These are phyloP conservation scores for Penicillium crustosum DNA, from an alignment of 2,329 filamentous ascomycete species.

Conservation along the genomic window DNA sequence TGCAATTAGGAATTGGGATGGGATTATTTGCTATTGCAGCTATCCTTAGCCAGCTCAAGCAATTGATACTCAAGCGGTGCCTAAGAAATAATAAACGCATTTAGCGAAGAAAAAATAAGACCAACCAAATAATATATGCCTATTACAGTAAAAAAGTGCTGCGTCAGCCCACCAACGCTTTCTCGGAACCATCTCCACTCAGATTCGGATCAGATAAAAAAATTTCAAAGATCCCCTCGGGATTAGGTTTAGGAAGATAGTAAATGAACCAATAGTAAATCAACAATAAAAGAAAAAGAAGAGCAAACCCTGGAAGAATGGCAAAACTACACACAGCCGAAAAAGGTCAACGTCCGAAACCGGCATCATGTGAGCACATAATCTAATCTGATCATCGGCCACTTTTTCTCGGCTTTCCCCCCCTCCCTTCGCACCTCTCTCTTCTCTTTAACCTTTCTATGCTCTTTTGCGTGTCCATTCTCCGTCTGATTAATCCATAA, in stretches of 20 bases:
- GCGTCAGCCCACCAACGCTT: conserved; percentile 24
- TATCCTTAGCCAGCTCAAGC: background rate
- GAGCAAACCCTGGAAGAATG: background rate
- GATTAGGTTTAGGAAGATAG: background rate
- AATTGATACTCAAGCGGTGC: background rate
- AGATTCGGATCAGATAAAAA: conserved; percentile 25
- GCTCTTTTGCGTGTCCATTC: background rate
- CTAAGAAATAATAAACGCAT: background rate
- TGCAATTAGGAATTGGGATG: background rate
- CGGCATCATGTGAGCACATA: conserved; percentile 29
- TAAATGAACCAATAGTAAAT: conserved; percentile 4
- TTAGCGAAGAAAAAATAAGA: conserved; percentile 3
- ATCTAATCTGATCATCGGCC: conserved; percentile 32
- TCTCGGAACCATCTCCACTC: conserved; percentile 13
- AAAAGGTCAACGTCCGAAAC: conserved; percentile 23
- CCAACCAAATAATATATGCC: background rate
- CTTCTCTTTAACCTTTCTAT: background rate
- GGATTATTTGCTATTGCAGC: background rate
- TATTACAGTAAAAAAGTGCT: background rate
- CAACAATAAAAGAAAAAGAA: conserved; percentile 5
- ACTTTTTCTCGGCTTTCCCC: conserved; percentile 19
- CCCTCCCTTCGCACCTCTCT: background rate
- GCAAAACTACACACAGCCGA: conserved; percentile 7
- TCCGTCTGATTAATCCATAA: too few relatives aligned
- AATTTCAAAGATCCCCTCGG: conserved; percentile 1